A percentile compares a stretch with the other conserved stretches of the same genome.
Conservation (phyloP, 176 grass and related monocot genomes). For the Triticum timopheevii region DNA sequence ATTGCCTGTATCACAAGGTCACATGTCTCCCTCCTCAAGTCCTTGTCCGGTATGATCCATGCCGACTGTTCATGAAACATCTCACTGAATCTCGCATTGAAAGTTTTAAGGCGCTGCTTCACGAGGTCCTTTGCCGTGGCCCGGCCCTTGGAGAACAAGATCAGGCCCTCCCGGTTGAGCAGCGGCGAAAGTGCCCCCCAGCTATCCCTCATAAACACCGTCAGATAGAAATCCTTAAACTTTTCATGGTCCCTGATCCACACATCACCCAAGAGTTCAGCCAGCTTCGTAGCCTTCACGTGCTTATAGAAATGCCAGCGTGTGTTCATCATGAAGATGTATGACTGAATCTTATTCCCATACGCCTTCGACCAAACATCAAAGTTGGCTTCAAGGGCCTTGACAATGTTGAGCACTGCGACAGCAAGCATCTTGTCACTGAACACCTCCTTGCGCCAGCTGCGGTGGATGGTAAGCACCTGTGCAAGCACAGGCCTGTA, state of each 20-base stretch:
- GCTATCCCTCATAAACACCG: slow-evolving; percentile 70
- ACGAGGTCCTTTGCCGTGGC: slow-evolving; percentile 82
- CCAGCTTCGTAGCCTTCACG: slow-evolving; percentile 67
- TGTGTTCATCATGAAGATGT: slow-evolving; percentile 83
- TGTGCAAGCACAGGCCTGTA: slow-evolving; percentile 63
- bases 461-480: slow-evolving; percentile 67
- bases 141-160: slow-evolving; percentile 88
- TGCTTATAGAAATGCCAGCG: slow-evolving; percentile 85
- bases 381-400: slow-evolving; percentile 77
- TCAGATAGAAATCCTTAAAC: slow-evolving; percentile 69
- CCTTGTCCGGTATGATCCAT: slow-evolving; percentile 87
- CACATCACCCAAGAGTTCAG: slow-evolving; percentile 61
- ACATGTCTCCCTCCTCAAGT: slow-evolving; percentile 69
- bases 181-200: slow-evolving; percentile 70
- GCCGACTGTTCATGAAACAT: slow-evolving; percentile 73
- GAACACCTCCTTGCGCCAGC: slow-evolving; percentile 76
- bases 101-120: slow-evolving; percentile 82
- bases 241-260: slow-evolving; percentile 82
- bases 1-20: slow-evolving; percentile 69
- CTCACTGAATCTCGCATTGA: slow-evolving; percentile 85
- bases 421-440: slow-evolving; percentile 56
- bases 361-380: slow-evolving; percentile 72
- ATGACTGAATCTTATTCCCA: slow-evolving; percentile 44
- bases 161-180: slow-evolving; percentile 77
- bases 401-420: slow-evolving; percentile 54